phyloP scores from a whole-genome alignment of 1,139 yeast species.

The Lodderomyces margitis region DNA sequence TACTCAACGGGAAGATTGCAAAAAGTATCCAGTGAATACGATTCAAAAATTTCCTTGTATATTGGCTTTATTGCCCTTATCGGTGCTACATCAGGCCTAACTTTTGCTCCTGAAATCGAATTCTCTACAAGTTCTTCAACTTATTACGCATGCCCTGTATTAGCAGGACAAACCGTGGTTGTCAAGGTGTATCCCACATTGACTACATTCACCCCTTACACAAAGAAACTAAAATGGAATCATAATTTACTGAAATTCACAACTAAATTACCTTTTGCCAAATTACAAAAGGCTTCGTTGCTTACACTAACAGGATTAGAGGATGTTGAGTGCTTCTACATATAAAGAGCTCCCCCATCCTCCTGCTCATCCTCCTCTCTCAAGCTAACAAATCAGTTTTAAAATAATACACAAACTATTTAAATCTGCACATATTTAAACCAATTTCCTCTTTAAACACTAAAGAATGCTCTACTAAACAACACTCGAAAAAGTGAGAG shows the following conservation, averaged over 20 bases:
- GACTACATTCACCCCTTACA: slow-evolving; percentile 8
- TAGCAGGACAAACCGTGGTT: slow-evolving; percentile 12
- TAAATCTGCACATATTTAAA: neutral
- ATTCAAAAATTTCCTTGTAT: slow-evolving; percentile 8
- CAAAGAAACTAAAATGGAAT: slow-evolving; percentile 12
- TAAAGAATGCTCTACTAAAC: neutral
- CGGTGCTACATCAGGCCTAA: slow-evolving; percentile 9
- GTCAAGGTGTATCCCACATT: slow-evolving; percentile 12
- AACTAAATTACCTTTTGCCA: slow-evolving; percentile 4
- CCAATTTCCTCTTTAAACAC: neutral
- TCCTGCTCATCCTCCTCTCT: neutral
- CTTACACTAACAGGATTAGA: slow-evolving; percentile 15
- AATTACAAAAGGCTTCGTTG: slow-evolving; percentile 7
- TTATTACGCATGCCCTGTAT: slow-evolving; percentile 13
- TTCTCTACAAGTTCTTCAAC: slow-evolving; percentile 7
- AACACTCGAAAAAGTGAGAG: neutral
- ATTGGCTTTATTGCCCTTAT: slow-evolving; percentile 8
- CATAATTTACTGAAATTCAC: slow-evolving; percentile 9
- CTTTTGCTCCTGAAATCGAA: slow-evolving; percentile 13
- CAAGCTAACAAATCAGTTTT: no score
- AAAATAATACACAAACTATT: no score
- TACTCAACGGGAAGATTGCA: slow-evolving; percentile 8
- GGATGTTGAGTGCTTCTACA: slow-evolving; percentile 15
- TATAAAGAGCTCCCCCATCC: neutral
- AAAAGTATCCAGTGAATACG: slow-evolving; percentile 9